Base-by-base conservation (phyloP, 192 early-diverging fungal species). In the Backusella westeae region DNA sequence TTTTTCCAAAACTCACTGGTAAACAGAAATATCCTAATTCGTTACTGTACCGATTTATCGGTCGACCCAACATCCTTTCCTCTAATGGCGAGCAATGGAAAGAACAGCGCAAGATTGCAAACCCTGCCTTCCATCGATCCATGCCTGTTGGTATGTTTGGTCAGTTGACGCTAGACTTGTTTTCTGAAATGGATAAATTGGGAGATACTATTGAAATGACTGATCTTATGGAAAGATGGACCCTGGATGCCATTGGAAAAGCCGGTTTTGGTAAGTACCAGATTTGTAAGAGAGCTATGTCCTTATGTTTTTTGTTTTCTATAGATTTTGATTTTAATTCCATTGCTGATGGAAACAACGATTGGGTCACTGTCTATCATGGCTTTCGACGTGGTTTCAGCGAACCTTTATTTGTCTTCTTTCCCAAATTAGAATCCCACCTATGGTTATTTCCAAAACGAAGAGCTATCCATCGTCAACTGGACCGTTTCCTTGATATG, bases 381-480 rank as follows among this genome's bases (percentile, higher is more conserved):
- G 76, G 80, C 21, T 67, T 90, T 52, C 75, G 85, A 23, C 69
- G 81, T n/a, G 80, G 78, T 23, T 77, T 89, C 73, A 66, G 81
- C 15, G 72, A 87, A 35, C 87, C 87, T 1, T 49, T 88, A 6
- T 88, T 83, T 74, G 80, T 85, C 17, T 78, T 89, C 71, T 87
- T 90, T 29, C 87, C 87, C 14, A 81, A 79, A 80, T 78, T 90
- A 6, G 89, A 89, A 29, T 35, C 49, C 6, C 12, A 75, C 3
- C 5, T 56, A 0, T 59, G 67, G 66, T 5, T 46, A 36, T 71
- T 74, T 35, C 71, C 71, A 5, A 49, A 74, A 23, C 7, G 78
- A 46, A 26, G 35, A 7, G 46, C 42, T 26, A 1, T 21, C 4
- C 78, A 79, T 71, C 26, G 26, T 1, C 39, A 35, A n/a, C 6